A percentile compares a stretch with the other conserved stretches of the same genome.
Conservation (phyloP, 495 filamentous ascomycete genomes). For the Penicillium salamii region DNA sequence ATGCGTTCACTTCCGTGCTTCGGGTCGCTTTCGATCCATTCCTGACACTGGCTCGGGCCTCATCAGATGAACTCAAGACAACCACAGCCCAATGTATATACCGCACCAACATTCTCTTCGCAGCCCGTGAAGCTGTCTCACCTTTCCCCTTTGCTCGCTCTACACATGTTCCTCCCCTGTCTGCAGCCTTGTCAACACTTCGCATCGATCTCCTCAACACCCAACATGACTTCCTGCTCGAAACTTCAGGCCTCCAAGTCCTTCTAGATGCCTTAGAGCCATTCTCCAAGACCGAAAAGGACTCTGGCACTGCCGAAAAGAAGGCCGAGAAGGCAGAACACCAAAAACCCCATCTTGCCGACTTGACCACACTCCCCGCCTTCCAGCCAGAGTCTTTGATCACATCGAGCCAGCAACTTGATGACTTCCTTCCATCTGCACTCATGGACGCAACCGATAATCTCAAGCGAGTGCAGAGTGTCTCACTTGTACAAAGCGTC, state of each 20-base stretch:
- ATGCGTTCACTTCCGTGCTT: slow-evolving; percentile 70
- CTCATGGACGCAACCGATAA: slow-evolving; percentile 87
- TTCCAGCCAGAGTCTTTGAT: slow-evolving; percentile 64
- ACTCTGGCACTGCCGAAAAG: slow-evolving; percentile 4
- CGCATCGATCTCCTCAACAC: slow-evolving; percentile 41
- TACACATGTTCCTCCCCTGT: slow-evolving; percentile 36
- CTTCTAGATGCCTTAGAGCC: slow-evolving; percentile 64
- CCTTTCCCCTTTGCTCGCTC: slow-evolving; percentile 43
- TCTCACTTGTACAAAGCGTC: slow-evolving; percentile 65
- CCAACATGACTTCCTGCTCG: slow-evolving; percentile 63
- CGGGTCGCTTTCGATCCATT: slow-evolving; percentile 84
- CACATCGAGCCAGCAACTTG: slow-evolving; percentile 70
- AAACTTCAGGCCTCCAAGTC: slow-evolving; percentile 66
- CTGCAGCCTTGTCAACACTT: slow-evolving; percentile 36
- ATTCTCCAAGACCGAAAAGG: slow-evolving; percentile 29
- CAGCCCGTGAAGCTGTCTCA: slow-evolving; percentile 41
- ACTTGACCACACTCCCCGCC: slow-evolving; percentile 52
- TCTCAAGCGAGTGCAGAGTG: slow-evolving; percentile 66
- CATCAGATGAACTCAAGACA: slow-evolving; percentile 57
- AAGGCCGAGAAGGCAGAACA: slow-evolving; percentile 32
- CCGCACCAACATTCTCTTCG: slow-evolving; percentile 74
- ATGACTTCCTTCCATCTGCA: slow-evolving; percentile 88
- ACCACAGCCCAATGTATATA: slow-evolving; percentile 67
- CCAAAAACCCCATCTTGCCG: slow-evolving; percentile 40
- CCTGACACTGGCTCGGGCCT: slow-evolving; percentile 66